Conservation (phyloP, 139 green algal species). For the Chlorella vulgaris region DNA sequence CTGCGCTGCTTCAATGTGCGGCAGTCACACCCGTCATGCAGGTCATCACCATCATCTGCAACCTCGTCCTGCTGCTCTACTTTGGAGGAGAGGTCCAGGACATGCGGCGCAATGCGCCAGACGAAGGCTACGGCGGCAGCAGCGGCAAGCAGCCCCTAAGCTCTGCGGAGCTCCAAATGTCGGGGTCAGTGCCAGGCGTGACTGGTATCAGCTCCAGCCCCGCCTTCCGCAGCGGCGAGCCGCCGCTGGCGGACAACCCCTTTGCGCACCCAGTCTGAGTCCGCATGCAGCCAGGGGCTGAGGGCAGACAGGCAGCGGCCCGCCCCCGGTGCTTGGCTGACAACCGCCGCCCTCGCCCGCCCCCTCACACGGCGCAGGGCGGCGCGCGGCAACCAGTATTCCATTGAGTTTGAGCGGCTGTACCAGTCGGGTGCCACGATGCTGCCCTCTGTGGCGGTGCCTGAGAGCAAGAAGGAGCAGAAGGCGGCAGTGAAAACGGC, state of each 20-base stretch:
- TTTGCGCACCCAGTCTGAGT: conserved; percentile 10
- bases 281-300: neutral
- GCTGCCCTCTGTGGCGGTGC: neutral
- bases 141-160: neutral
- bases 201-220: neutral
- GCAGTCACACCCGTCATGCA: too few species aligned
- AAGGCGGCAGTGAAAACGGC: neutral
- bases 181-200: neutral
- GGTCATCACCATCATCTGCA: conserved; percentile 25
- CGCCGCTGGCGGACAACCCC: neutral
- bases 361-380: neutral
- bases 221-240: neutral
- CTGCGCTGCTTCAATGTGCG: too few species aligned
- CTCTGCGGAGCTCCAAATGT: conserved; percentile 1
- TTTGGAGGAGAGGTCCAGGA: conserved; percentile 22
- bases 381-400: neutral
- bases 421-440: neutral
- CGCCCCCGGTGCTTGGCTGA: neutral
- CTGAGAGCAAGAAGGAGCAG: neutral
- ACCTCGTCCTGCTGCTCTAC: conserved; percentile 26
- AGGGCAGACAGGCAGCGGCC: too few species aligned
- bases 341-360: neutral
- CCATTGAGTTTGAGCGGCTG: neutral
- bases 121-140: neutral
- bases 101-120: neutral